These are phyloP conservation scores for Calycina marina DNA, from an alignment of 2,329 filamentous ascomycete genomes.

Conservation along the genomic window DNA sequence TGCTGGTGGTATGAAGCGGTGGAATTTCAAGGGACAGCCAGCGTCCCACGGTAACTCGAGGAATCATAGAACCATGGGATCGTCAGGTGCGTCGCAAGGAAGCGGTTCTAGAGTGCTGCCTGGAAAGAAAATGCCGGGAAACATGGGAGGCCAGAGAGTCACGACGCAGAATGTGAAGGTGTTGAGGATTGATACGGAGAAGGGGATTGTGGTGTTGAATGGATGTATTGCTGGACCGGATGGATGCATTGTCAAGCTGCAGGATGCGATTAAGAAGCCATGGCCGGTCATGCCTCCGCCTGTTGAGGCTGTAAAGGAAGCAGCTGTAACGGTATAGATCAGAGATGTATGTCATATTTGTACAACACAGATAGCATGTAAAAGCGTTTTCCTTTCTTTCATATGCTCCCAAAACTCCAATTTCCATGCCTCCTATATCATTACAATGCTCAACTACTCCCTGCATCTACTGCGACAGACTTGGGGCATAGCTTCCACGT, in stretches of 20 bases:
- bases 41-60: conserved; percentile 91
- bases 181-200: conserved; percentile 71
- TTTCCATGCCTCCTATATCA: conserved; percentile 2
- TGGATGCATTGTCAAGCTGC: conserved; percentile 67
- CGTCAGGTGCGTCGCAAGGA: conserved; percentile 77
- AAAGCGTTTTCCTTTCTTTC: no score
- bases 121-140: conserved; percentile 94
- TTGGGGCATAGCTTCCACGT: conserved; percentile 22
- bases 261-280: conserved; percentile 83
- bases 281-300: conserved; percentile 45
- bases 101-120: conserved; percentile 84
- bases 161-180: conserved; percentile 88
- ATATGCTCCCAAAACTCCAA: conserved; percentile 12
- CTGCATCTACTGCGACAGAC: conserved; percentile 14
- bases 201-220: conserved; percentile 78
- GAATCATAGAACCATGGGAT: conserved; percentile 86
- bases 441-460: conserved; percentile 3
- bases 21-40: conserved; percentile 78
- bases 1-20: conserved; percentile 93
- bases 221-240: conserved; percentile 81
- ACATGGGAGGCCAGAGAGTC: conserved; percentile 81
- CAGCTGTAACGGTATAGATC: conserved; percentile 24
- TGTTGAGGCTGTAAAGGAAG: conserved; percentile 34
- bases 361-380: conserved; percentile 20
- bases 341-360: conserved; percentile 14